Evolutionary conservation across 257 asterid genomes (phyloP), one percentile per base, ranked within the genome.

Genomic region (Rehmannia glutinosa): DNA sequence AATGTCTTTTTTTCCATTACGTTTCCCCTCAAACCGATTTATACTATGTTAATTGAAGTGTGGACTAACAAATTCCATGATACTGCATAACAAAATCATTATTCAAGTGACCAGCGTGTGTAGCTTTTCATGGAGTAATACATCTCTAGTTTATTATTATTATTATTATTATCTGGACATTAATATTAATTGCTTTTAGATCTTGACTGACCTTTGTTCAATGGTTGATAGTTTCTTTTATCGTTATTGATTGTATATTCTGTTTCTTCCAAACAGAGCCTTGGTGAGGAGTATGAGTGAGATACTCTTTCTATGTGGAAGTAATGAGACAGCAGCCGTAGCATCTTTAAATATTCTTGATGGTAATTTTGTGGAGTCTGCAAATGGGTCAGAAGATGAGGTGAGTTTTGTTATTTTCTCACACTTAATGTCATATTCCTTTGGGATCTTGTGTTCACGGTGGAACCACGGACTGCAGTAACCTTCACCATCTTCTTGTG

Each of bases 281-380:
- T 76, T 87, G 85, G 88, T 87, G 66, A 81, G 71, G 73, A 84
- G 88, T 73, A 83, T 85, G 88, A 70, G 80, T 23, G 92, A 85
- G 76, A 81, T 87, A 61, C 86, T 85, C 75, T 87, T 87, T 83
- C 83, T 81, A 45, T 85, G 90, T 76, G 95, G 92, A 76, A 76
- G 57, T 51, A 78, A 80, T 73, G 78, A 79, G 68, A 76, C 74
- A 57, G 90, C 84, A 20, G 84, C 78, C 10, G 70, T 85, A 69
- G 87, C 92, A 24, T 75, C 90, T 39, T 65, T 85, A 47, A 65
- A 77, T 70, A 62, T 73, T 62, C 82, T 80, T 57, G 84, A 78
- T 41, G 52, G 67, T 78, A 80, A 75, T 33, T 32, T 12, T 49
- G 65, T 57, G 60, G 83, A 70, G 39, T 63, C 79, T 19, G 63